Conservation (phyloP, 1,284 basidiomycete species). For the Neotropicomus parvogracilis region DNA sequence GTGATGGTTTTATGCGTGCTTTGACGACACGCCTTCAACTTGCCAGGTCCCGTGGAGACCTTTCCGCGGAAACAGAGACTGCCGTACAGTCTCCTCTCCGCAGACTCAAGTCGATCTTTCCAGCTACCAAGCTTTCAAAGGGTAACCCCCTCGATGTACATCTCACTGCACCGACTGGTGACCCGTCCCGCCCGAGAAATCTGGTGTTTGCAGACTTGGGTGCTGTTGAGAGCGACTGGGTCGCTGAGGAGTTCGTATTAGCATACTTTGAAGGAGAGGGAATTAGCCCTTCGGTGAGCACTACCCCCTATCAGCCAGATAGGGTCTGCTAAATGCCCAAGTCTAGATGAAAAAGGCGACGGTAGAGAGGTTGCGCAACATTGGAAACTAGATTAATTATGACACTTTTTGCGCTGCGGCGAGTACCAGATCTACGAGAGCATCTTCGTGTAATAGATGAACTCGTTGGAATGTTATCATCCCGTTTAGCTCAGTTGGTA, state of each 20-base stretch:
- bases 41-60: constrained; percentile 46
- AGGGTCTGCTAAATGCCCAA: background rate
- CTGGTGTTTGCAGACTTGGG: constrained; percentile 73
- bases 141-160: constrained; percentile 66
- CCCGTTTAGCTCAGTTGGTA: constrained; percentile 57
- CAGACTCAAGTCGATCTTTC: constrained; percentile 73
- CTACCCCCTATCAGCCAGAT: background rate
- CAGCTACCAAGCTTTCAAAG: constrained; percentile 62
- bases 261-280: constrained; percentile 71
- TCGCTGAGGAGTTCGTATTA: constrained; percentile 66
- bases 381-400: constrained; percentile 21
- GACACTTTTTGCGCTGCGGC: no score
- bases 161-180: constrained; percentile 48
- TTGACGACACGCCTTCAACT: constrained; percentile 62
- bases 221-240: constrained; percentile 66
- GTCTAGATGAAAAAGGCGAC: constrained; percentile 44
- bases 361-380: constrained; percentile 19
- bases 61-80: constrained; percentile 57
- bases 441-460: no score
- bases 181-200: constrained; percentile 45
- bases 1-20: constrained; percentile 83
- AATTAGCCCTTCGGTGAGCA: constrained; percentile 66
- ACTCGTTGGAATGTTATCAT: background rate
- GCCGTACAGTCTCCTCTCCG: constrained; percentile 60
- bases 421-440: no score